A percentile compares a stretch with the other conserved stretches of the same genome.
Conservation (phyloP, 208 protist species). For the Trypanosoma conorhini region DNA sequence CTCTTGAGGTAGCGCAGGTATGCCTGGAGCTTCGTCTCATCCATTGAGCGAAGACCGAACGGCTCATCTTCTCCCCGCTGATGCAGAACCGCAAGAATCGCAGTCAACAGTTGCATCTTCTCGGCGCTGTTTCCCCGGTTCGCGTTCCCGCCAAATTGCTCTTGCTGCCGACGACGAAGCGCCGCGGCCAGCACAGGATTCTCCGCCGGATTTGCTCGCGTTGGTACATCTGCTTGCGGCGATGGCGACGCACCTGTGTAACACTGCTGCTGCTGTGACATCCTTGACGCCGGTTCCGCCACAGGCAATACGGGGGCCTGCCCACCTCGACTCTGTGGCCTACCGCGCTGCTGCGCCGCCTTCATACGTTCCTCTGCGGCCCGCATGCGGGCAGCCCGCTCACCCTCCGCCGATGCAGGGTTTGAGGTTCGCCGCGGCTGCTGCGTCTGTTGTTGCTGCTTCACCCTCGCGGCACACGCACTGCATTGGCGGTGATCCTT, state of each 20-base stretch:
- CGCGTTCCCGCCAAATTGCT: slow-evolving; percentile 17
- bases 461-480: slow-evolving; percentile 27
- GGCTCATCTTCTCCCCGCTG: slow-evolving; percentile 49
- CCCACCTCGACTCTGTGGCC: slow-evolving; percentile 1
- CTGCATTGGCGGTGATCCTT: slow-evolving; percentile 12
- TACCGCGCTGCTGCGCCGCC: slow-evolving; percentile 31
- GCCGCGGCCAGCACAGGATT: slow-evolving; percentile 82
- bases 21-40: slow-evolving; percentile 56
- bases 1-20: slow-evolving; percentile 71
- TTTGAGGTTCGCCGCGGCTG: not conserved
- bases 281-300: not conserved
- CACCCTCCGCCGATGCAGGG: slow-evolving; percentile 24
- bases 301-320: not conserved
- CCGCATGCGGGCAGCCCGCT: slow-evolving; percentile 39
- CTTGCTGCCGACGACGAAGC: slow-evolving; percentile 62
- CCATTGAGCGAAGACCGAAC: slow-evolving; percentile 70
- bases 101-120: slow-evolving; percentile 51
- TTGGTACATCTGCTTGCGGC: not conserved
- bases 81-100: slow-evolving; percentile 57
- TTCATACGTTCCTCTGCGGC: slow-evolving; percentile 46
- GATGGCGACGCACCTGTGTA: not conserved
- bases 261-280: not conserved
- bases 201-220: not conserved
- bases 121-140: slow-evolving; percentile 37
- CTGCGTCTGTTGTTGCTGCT: slow-evolving; percentile 4